phyloP scores from a whole-genome alignment of 2,329 filamentous ascomycete species.

The Aspergillus jensenii region DNA sequence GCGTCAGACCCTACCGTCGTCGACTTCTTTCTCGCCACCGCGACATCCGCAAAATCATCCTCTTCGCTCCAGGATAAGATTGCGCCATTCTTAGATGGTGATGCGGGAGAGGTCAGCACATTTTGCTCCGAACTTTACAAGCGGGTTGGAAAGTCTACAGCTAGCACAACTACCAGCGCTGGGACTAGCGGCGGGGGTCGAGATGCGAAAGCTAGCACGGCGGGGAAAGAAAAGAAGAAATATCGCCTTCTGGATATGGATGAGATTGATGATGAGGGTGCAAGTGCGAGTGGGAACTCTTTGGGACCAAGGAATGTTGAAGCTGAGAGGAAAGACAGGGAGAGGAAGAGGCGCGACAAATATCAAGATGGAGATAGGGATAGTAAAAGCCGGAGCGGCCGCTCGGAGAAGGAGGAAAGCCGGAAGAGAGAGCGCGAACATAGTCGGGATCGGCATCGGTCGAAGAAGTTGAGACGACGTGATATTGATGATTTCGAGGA shows the following conservation, averaged over 20 bases:
- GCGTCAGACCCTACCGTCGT: slow-evolving; percentile 57
- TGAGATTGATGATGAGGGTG: slow-evolving; percentile 46
- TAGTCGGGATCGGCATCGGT: slow-evolving; percentile 44
- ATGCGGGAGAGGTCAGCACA: slow-evolving; percentile 43
- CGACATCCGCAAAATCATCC: slow-evolving; percentile 50
- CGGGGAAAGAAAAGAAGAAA: slow-evolving; percentile 39
- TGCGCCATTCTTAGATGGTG: slow-evolving; percentile 52
- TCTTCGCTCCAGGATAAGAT: slow-evolving; percentile 52
- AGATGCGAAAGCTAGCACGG: neutral
- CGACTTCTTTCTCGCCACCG: slow-evolving; percentile 58
- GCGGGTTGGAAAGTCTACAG: slow-evolving; percentile 24
- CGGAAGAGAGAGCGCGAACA: slow-evolving; percentile 34
- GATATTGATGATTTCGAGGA: slow-evolving; percentile 66
- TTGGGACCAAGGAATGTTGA: slow-evolving; percentile 36
- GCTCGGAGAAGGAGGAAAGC: slow-evolving; percentile 34
- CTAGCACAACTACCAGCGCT: slow-evolving; percentile 11
- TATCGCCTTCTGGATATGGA: slow-evolving; percentile 58
- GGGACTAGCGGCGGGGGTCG: slow-evolving; percentile 9
- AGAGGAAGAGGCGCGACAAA: slow-evolving; percentile 17
- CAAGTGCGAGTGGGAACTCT: slow-evolving; percentile 24
- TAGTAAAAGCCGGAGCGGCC: slow-evolving; percentile 21
- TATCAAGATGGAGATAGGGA: slow-evolving; percentile 21
- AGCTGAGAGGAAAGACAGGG: slow-evolving; percentile 36
- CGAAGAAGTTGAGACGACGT: slow-evolving; percentile 53
- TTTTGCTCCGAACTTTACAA: slow-evolving; percentile 51